Evolutionary conservation across 2,329 filamentous ascomycete species (phyloP), one percentile per base, ranked within the genome.

Genomic region (Aspergillus candidus): DNA sequence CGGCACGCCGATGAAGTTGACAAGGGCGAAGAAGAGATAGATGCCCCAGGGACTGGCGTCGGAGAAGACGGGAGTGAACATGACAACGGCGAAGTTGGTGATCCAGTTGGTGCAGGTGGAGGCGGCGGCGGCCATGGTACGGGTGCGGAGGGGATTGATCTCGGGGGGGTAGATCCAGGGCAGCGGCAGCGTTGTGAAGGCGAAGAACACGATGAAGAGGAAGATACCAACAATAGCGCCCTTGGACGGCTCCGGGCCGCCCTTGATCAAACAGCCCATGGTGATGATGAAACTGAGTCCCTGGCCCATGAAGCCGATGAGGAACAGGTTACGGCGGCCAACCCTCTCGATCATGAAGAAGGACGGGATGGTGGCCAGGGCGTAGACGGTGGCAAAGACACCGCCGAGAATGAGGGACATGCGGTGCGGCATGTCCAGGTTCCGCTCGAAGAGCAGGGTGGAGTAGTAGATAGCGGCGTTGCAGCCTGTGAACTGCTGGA

Each of bases 171-270:
- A 57, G 31, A 57, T 37, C 79, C 77, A 83, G 1, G 79, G 78
- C 18, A 81, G 70, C 11, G 79, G 77, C 6, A 82, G 58, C 74
- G 76, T 80, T 1, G 77, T 82, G 0, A 79, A 79, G 10, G 79
- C 80, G 48, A 83, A 84, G 46, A 79, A 80, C 2, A 75, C 75
- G 49, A 83, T 83, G 62, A 83, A 84, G 4, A 78, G 75, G 63
- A 84, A 84, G 15, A 84, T 65, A 41, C 80, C 80, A 2, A 82
- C 78, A 5, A 70, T 53, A 14, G 59, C 60, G 36, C 60, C 60
- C 46, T 60, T 58, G 11, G 59, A 40, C 7, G 50, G 51, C 10
- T 40, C 12, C 11, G 38, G 32, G 17, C 14, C 52, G 6, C 39
- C 35, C 3, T 53, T 43, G 32, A 60, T 57, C 46, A 63, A 42